Base-by-base conservation (phyloP, 257 asterid species). In the Haberlea rhodopensis region DNA sequence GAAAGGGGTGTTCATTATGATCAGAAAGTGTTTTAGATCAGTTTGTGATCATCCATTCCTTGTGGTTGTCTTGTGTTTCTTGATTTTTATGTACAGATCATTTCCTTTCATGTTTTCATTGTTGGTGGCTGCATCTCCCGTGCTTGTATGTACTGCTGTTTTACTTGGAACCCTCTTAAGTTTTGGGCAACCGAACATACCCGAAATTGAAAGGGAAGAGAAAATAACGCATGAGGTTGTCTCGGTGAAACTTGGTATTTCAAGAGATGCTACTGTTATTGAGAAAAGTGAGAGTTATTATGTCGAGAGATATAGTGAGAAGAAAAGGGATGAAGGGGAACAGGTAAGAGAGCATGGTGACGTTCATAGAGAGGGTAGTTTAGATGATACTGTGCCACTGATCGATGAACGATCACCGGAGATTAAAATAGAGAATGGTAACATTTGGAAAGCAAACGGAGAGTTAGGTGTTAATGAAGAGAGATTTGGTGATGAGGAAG, bases 31-130 rank as follows among this genome's bases (percentile, higher is more conserved):
- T 68, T 78, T 67, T 64, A 71, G 65, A 73, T 67, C 49, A 64
- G 78, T 65, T 66, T 60, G 75, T 32, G 65, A 68, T 28, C 87
- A 81, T 79, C 87, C 83, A 19, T 73, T 78, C 31, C 76, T 78
- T 8, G 84, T 71, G 59, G 75, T 68, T 68, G 15, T 76, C 72
- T 53, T 78, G 67, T 73, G 75, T 76, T 69, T 60, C 51, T 52
- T 69, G 63, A 46, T 27, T 31, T 61, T 53, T 53, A n/a, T 69
- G 57, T 26, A 62, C 57, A 53, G 68, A 69, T 61, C 62, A 53
- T 69, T 34, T 43, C 74, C 74, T 24, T 62, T 53, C 52, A 21
- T 53, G 8, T 69, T 69, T 61, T 69, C 74, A 2, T 24, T 69
- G 23, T 61, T 69, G 16, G 63, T 62, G 8, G 61, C 74, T 25